Evolutionary conservation across 2,329 filamentous ascomycete genomes (phyloP).

Genomic region (Aspergillus bombycis): DNA sequence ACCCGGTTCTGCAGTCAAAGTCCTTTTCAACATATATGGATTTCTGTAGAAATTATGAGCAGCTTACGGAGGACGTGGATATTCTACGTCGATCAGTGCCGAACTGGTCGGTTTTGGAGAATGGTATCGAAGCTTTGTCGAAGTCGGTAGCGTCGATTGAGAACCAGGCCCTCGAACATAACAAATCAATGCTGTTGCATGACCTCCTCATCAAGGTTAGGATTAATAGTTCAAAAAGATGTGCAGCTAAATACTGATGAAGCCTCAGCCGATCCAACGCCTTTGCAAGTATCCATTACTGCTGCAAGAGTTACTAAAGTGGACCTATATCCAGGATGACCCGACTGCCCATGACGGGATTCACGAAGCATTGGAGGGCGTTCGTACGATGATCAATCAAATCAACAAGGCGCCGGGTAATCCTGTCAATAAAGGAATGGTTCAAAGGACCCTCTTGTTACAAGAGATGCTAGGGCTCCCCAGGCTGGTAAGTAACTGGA

Average conservation of each 20-base stretch:
- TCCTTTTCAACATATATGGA: slow-evolving; percentile 88
- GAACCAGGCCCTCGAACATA: slow-evolving; percentile 63
- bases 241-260: slow-evolving; percentile 17
- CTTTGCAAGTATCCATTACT: slow-evolving; percentile 89
- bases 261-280: slow-evolving; percentile 80
- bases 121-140: slow-evolving; percentile 80
- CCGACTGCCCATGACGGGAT: slow-evolving; percentile 81
- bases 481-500: slow-evolving; percentile 60
- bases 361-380: slow-evolving; percentile 69
- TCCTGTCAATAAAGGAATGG: slow-evolving; percentile 65
- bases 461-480: slow-evolving; percentile 80
- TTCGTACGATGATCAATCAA: slow-evolving; percentile 74
- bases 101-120: slow-evolving; percentile 79
- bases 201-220: slow-evolving; percentile 87
- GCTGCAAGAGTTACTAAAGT: slow-evolving; percentile 79
- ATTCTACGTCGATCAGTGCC: slow-evolving; percentile 69
- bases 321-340: slow-evolving; percentile 83
- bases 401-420: slow-evolving; percentile 87
- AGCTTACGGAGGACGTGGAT: slow-evolving; percentile 77
- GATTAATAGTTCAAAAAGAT: slow-evolving; percentile 19
- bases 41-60: slow-evolving; percentile 86
- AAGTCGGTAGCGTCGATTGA: slow-evolving; percentile 73
- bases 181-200: slow-evolving; percentile 77
- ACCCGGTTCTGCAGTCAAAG: slow-evolving; percentile 64
- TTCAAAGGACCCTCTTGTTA: slow-evolving; percentile 82